phyloP scores from a whole-genome alignment of 2,329 filamentous ascomycete species.

The Talaromyces sp. region DNA sequence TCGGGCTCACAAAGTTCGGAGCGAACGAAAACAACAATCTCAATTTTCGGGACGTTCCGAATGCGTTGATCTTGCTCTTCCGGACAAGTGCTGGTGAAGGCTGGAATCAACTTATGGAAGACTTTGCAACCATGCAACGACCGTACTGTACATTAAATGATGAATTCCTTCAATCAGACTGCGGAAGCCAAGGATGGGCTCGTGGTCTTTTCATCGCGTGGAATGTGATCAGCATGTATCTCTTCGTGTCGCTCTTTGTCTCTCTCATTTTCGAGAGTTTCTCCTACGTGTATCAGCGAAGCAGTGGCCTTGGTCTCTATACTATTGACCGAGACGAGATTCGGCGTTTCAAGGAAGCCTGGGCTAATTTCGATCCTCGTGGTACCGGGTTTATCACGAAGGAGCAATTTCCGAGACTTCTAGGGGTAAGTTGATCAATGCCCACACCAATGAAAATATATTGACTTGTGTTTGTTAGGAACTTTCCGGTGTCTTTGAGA shows the following conservation, averaged over 20 bases:
- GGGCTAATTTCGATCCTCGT: slow-evolving; percentile 90
- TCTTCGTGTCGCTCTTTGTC: slow-evolving; percentile 97
- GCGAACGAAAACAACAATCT: slow-evolving; percentile 68
- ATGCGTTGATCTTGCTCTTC: slow-evolving; percentile 89
- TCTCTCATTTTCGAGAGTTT: slow-evolving; percentile 99
- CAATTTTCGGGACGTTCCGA: slow-evolving; percentile 92
- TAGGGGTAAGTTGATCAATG: slow-evolving; percentile 60
- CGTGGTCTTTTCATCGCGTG: slow-evolving; percentile 86
- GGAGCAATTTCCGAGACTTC: slow-evolving; percentile 79
- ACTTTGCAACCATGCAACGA: slow-evolving; percentile 75
- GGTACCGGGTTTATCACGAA: slow-evolving; percentile 90
- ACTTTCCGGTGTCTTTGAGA: slow-evolving; percentile 91
- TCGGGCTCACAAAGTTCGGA: slow-evolving; percentile 89
- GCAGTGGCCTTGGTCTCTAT: slow-evolving; percentile 84
- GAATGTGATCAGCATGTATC: slow-evolving; percentile 99
- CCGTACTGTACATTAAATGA: slow-evolving; percentile 73
- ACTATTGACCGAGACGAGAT: slow-evolving; percentile 91
- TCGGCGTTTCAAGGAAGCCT: slow-evolving; percentile 94
- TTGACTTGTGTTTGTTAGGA: slow-evolving; percentile 47
- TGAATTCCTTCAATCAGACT: slow-evolving; percentile 83
- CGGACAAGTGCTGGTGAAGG: slow-evolving; percentile 90
- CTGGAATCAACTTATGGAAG: slow-evolving; percentile 97
- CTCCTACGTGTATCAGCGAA: slow-evolving; percentile 97
- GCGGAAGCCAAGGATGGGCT: slow-evolving; percentile 86
- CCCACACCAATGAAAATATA: neutral